These are phyloP conservation scores for Trichoderma aggressivum DNA, from an alignment of 2,329 filamentous ascomycete species.

Conservation along the genomic window DNA sequence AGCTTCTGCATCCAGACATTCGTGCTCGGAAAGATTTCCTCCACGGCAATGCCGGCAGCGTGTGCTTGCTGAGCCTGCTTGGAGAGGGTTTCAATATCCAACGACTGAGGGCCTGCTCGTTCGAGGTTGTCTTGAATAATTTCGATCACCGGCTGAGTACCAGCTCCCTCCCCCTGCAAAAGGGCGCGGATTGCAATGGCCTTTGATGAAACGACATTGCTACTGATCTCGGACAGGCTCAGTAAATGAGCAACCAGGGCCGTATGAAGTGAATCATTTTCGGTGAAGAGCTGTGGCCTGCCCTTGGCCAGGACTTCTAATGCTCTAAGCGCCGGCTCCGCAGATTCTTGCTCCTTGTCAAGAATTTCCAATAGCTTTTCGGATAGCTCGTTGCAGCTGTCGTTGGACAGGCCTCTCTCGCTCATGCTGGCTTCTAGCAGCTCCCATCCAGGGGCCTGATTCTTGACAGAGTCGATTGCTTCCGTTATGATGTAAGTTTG, in stretches of 20 bases:
- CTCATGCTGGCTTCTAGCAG: conserved; percentile 48
- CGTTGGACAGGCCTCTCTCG: conserved; percentile 39
- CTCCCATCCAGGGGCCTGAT: conserved; percentile 37
- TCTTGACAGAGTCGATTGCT: conserved; percentile 39
- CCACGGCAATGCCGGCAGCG: conserved; percentile 28
- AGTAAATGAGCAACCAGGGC: conserved; percentile 52
- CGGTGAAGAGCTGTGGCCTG: conserved; percentile 42
- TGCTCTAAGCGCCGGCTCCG: conserved; percentile 38
- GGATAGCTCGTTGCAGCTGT: conserved; percentile 35
- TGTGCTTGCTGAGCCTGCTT: conserved; percentile 38
- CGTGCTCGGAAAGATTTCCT: conserved; percentile 60
- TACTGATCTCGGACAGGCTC: conserved; percentile 49
- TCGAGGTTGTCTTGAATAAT: conserved; percentile 57
- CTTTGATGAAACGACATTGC: conserved; percentile 38
- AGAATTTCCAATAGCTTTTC: conserved; percentile 34
- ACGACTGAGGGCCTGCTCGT: conserved; percentile 44
- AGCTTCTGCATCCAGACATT: conserved; percentile 66
- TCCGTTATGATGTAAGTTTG: conserved; percentile 47
- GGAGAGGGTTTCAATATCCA: conserved; percentile 32
- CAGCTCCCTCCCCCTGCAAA: conserved; percentile 43
- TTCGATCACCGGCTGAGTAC: conserved; percentile 43
- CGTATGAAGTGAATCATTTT: conserved; percentile 46
- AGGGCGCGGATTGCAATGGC: conserved; percentile 42
- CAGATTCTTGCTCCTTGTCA: conserved; percentile 28
- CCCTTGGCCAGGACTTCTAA: conserved; percentile 48